phyloP scores from a whole-genome alignment of 495 filamentous ascomycete genomes.

The Endocarpon pusillum region DNA sequence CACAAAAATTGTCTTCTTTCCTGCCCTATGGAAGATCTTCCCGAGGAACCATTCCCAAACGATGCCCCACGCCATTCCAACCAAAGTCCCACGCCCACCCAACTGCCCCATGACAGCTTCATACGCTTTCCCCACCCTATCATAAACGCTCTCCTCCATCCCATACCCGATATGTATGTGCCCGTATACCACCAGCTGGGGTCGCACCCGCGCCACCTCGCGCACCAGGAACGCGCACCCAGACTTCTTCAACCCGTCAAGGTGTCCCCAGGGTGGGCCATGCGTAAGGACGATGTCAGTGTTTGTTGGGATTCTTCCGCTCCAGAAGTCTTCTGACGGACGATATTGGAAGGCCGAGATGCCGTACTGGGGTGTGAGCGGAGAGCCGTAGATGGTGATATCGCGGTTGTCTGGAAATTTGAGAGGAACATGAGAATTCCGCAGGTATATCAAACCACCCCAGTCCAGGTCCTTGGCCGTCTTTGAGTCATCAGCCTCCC shows the following conservation, averaged over 20 bases:
- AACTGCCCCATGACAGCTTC: no score
- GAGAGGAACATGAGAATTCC: constrained; percentile 24
- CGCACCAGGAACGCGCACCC: constrained; percentile 44
- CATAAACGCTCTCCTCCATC: no score
- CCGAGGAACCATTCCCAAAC: no score
- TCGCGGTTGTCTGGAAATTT: constrained; percentile 28
- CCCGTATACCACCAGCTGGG: constrained; percentile 53
- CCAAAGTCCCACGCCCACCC: no score
- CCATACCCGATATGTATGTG: no score
- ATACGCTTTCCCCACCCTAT: no score
- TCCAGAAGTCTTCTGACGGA: constrained; percentile 8
- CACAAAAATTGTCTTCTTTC: no score
- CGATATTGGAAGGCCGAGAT: constrained; percentile 29
- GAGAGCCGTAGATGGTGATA: constrained; percentile 34
- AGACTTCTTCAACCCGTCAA: constrained; percentile 29
- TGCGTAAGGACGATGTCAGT: constrained; percentile 62
- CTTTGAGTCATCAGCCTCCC: constrained; percentile 10
- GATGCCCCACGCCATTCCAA: no score
- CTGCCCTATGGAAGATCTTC: no score
- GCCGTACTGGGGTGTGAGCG: constrained; percentile 31
- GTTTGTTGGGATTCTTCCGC: constrained; percentile 31
- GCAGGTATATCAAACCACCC: constrained; percentile 29
- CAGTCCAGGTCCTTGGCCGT: constrained; percentile 16
- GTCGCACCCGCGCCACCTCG: constrained; percentile 46
- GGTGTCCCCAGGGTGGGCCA: constrained; percentile 36